Base-by-base conservation (phyloP, 129 eudicot species). In the Arctium minus region DNA sequence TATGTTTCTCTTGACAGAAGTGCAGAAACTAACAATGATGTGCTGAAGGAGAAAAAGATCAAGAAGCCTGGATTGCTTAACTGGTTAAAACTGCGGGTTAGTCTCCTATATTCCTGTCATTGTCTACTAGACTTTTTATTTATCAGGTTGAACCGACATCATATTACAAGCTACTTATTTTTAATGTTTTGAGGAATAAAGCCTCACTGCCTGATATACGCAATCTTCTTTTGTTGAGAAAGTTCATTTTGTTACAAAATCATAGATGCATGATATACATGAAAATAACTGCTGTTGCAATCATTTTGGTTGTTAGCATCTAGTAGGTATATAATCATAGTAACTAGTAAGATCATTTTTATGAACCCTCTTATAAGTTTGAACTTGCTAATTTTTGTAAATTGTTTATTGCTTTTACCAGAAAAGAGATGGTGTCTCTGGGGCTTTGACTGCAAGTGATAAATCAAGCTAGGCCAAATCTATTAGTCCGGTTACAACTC, bases 61-160 rank as follows among this genome's bases (percentile, higher is more conserved):
- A 87, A 85, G 86, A 96, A 93, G 83, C 86, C 88, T 82, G 99
- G 99, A 74, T 89, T 96, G 87, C 87, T 96, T 48, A 89, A 89
- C 81, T 96, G 99, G 99, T 87, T 96, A 77, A 96, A 96, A 83
- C 84, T 82, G 78, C 93, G 97, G 94, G 99, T 93, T 67, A 86
- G 85, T 89, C 60, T 82, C 50, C 72, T 72, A 80, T 86, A 39
- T 44, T 29, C 60, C 22, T 39, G 17, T 46, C 30, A 75, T 72
- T 80, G 70, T 40, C 68, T 32, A 44, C 0, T 30, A 78, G 11
- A 44, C 29, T 40, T 60, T 30, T 56, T n/a, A n/a, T n/a, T n/a
- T n/a, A n/a, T n/a, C n/a, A n/a, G n/a, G n/a, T n/a, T n/a, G n/a
- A n/a, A n/a, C n/a, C n/a, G n/a, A n/a, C n/a, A n/a, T n/a, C n/a